phyloP scores from a whole-genome alignment of 345 rosid species.

The Conringia planisiliqua region DNA sequence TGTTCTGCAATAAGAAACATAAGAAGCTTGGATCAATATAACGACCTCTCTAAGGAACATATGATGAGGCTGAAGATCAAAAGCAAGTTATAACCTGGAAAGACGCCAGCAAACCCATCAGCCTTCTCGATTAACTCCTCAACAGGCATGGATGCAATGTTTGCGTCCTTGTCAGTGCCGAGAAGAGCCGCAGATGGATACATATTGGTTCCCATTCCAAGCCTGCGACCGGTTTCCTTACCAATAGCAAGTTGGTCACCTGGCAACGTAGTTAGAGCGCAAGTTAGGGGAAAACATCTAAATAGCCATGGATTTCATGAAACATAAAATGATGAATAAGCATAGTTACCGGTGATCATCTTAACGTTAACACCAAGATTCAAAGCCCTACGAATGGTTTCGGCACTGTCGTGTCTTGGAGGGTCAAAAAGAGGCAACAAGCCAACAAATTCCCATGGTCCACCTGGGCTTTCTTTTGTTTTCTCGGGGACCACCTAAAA shows the following conservation, averaged over 20 bases:
- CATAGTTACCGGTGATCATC: constrained; percentile 75
- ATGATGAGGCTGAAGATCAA: not conserved
- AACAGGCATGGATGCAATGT: constrained; percentile 47
- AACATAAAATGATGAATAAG: not conserved
- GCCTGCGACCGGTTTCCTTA: constrained; percentile 93
- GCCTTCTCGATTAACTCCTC: constrained; percentile 88
- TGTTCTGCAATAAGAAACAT: constrained; percentile 53
- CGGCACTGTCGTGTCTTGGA: constrained; percentile 62
- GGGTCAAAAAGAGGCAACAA: constrained; percentile 56
- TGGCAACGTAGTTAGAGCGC: constrained; percentile 19
- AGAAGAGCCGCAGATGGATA: constrained; percentile 89
- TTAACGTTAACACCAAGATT: constrained; percentile 95
- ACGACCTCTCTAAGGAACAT: not conserved
- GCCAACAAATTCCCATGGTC: constrained; percentile 87
- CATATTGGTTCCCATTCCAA: constrained; percentile 98
- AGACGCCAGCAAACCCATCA: constrained; percentile 93
- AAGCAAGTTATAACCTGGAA: constrained; percentile 55
- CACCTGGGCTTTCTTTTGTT: constrained; percentile 61
- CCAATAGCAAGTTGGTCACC: constrained; percentile 95
- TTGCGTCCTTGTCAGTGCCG: constrained; percentile 53
- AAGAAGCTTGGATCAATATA: constrained; percentile 3
- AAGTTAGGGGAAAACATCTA: constrained; percentile 9
- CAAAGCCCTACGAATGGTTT: constrained; percentile 54
- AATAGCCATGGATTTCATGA: not conserved
- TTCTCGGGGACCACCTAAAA: constrained; percentile 59